Evolutionary conservation across 495 filamentous ascomycete genomes (phyloP), one percentile per base, ranked within the genome.

Genomic region (Aspergillus hancockii): DNA sequence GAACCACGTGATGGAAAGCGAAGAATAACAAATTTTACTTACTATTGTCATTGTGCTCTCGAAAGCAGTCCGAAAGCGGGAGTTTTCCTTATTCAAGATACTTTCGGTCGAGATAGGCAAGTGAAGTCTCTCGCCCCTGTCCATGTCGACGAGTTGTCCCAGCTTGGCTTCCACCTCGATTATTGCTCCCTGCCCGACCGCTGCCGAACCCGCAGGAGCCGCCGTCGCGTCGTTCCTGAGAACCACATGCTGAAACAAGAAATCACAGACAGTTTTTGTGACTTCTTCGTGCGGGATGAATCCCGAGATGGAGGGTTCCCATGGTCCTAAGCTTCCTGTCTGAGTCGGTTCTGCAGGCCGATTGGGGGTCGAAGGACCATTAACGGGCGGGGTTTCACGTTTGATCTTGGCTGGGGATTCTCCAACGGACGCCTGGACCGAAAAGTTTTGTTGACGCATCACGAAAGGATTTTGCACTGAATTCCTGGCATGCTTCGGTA

Each of bases 121-220:
- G 3, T 70, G 69, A 38, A 93, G 73, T 36, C 92, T 81, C n/a
- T 87, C 79, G 52, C 85, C 81, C 2, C 83, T 86, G 58, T 82
- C 80, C 70, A 81, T 85, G 64, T 92, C 86, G 41, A 96, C 82
- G 16, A 97, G 71, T 43, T 83, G 86, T 51, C 93, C 93, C 18
- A 98, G 71, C 70, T 97, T 97, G 9, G 91, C 93, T 74, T 97
- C 93, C 55, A 97, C 89, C 71, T 97, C 93, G 40, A 96, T 81
- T 56, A 91, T 81, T n/a, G 89, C 81, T 5, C 83, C 85, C 53
- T 88, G 83, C 23, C 81, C 80, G 9, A 62, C 62, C 5, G 83
- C 72, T 59, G 81, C 79, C 28, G 75, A 73, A 28, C 77, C 80
- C 14, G 75, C 71, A 9, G 74, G 68, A 18, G 69, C 77, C 13